Conservation (phyloP, 2,329 filamentous ascomycete genomes). For the Paramyrothecium roridum region DNA sequence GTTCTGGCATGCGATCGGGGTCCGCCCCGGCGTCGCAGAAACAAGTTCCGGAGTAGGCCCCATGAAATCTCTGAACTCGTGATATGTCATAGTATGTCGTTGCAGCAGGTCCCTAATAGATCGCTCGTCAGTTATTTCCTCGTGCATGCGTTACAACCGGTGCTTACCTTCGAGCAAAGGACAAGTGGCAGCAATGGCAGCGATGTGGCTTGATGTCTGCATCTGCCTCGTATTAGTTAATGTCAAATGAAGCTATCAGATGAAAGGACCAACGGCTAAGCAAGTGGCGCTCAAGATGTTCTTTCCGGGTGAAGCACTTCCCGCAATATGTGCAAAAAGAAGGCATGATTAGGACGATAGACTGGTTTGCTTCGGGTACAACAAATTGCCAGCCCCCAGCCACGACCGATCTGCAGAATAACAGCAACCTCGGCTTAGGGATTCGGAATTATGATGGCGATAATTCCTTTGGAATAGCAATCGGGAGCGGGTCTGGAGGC, state of each 20-base stretch:
- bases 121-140: background rate
- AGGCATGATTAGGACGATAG: background rate
- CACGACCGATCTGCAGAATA: too few relatives aligned
- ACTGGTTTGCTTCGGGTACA: too few relatives aligned
- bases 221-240: background rate
- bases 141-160: background rate
- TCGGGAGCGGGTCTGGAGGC: too few relatives aligned
- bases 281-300: background rate
- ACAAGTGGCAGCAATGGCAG: background rate
- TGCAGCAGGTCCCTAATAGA: background rate
- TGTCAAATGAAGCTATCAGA: background rate
- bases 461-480: too few relatives aligned
- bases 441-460: too few relatives aligned
- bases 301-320: background rate
- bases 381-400: too few relatives aligned
- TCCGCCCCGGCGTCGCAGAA: conserved; percentile 23
- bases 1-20: conserved; percentile 34
- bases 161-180: background rate
- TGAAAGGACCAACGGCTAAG: background rate
- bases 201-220: background rate
- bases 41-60: background rate
- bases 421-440: too few relatives aligned
- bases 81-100: conserved; percentile 1
- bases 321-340: conserved; percentile 1
- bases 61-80: background rate